Evolutionary conservation across 768 basidiomycete genomes (phyloP).

Genomic region (Rhizopogon salebrosus): DNA sequence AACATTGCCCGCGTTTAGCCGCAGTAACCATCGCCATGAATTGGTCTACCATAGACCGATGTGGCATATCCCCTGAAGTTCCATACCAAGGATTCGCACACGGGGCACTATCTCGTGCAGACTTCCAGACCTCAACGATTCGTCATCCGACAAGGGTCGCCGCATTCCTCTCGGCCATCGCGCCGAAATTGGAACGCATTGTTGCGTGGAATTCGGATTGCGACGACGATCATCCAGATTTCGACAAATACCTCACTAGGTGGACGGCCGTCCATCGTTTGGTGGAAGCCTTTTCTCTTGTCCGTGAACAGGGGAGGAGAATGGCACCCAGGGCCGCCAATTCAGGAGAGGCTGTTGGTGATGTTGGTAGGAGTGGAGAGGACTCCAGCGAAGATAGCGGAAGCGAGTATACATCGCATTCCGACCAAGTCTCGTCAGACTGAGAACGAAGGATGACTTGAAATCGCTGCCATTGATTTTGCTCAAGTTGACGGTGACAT

Average conservation of each 20-base stretch:
- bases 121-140: background rate
- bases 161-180: slow-evolving; percentile 21
- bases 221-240: background rate
- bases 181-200: slow-evolving; percentile 23
- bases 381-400: background rate
- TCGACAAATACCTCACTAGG: slow-evolving; percentile 19
- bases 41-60: background rate
- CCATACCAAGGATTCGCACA: background rate
- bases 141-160: slow-evolving; percentile 4
- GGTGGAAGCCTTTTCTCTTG: slow-evolving; percentile 15
- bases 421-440: background rate
- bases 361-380: background rate
- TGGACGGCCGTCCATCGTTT: slow-evolving; percentile 21
- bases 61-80: background rate
- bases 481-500: too few relatives aligned
- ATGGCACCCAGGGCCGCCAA: too few relatives aligned
- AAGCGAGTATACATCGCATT: background rate
- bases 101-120: background rate
- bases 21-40: background rate
- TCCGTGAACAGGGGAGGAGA: background rate
- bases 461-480: too few relatives aligned
- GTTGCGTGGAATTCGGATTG: slow-evolving; percentile 12
- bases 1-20: background rate
- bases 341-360: background rate
- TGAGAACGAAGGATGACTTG: background rate